Conservation (phyloP, 2,329 filamentous ascomycete genomes). For the Venturiaceae sp. region DNA sequence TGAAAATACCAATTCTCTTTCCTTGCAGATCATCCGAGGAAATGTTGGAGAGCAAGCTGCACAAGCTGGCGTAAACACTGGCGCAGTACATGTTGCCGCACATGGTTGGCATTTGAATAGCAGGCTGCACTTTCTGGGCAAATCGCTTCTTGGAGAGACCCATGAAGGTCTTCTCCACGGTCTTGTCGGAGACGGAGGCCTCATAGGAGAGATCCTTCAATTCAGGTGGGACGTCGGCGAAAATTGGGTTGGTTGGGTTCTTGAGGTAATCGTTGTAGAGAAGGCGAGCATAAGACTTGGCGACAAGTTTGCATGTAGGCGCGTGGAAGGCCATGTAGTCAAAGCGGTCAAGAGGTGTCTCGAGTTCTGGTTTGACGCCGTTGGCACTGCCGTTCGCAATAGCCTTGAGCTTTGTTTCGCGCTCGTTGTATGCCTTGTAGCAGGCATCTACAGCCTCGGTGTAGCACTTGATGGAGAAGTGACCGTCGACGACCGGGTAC, state of each 20-base stretch:
- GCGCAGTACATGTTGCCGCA: slow-evolving; percentile 48
- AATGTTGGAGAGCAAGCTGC: slow-evolving; percentile 37
- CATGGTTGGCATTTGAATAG: slow-evolving; percentile 40
- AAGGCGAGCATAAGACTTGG: slow-evolving; percentile 42
- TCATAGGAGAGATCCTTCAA: slow-evolving; percentile 35
- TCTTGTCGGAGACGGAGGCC: slow-evolving; percentile 40
- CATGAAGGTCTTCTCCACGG: slow-evolving; percentile 44
- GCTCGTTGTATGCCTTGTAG: slow-evolving; percentile 44
- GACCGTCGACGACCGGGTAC: slow-evolving; percentile 43
- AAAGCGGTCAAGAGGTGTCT: slow-evolving; percentile 41
- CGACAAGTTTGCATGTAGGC: slow-evolving; percentile 45
- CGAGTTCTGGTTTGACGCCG: slow-evolving; percentile 18
- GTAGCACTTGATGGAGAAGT: slow-evolving; percentile 44
- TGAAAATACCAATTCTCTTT: slow-evolving; percentile 43
- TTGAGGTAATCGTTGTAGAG: slow-evolving; percentile 42
- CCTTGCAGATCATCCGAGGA: slow-evolving; percentile 34
- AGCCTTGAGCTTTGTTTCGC: slow-evolving; percentile 35
- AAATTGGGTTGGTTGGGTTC: slow-evolving; percentile 36
- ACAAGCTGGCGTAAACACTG: slow-evolving; percentile 40
- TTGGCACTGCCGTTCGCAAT: slow-evolving; percentile 14
- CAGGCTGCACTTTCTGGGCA: slow-evolving; percentile 37
- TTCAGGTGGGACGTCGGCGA: slow-evolving; percentile 40
- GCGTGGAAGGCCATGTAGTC: slow-evolving; percentile 47
- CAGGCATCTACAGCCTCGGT: slow-evolving; percentile 41
- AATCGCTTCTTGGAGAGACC: slow-evolving; percentile 42